A percentile compares a stretch with the other conserved stretches of the same genome.
Evolutionary conservation across 2,329 filamentous ascomycete genomes (phyloP).

Genomic region (Pseudogymnoascus sp.): DNA sequence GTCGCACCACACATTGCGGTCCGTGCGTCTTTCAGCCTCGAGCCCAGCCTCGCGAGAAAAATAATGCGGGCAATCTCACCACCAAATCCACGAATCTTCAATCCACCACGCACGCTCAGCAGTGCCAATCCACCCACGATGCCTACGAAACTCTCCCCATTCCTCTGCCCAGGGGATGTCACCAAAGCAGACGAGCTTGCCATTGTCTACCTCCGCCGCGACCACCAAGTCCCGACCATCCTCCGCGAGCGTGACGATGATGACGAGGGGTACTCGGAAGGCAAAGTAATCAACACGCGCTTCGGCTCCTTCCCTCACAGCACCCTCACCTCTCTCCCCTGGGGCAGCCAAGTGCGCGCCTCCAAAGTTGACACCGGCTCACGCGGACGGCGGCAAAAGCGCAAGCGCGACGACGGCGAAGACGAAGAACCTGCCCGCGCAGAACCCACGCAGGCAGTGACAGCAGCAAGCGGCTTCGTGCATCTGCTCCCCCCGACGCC

Average conservation of each 20-base stretch:
- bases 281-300: slow-evolving; percentile 78
- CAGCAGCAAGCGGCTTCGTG: slow-evolving; percentile 61
- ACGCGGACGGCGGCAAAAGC: slow-evolving; percentile 58
- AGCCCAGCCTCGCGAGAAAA: slow-evolving; percentile 8
- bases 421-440: slow-evolving; percentile 27
- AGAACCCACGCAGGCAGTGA: slow-evolving; percentile 40
- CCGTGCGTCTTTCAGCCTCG: not conserved
- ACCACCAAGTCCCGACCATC: slow-evolving; percentile 71
- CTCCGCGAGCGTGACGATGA: slow-evolving; percentile 54
- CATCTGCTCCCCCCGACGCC: slow-evolving; percentile 73
- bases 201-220: slow-evolving; percentile 80
- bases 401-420: slow-evolving; percentile 31
- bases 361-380: slow-evolving; percentile 87
- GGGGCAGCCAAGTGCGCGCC: slow-evolving; percentile 87
- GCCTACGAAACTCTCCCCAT: slow-evolving; percentile 52
- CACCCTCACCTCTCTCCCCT: slow-evolving; percentile 68
- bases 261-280: slow-evolving; percentile 65
- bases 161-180: slow-evolving; percentile 60
- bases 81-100: not conserved
- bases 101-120: not conserved
- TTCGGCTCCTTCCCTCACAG: slow-evolving; percentile 86
- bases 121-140: slow-evolving; percentile 15
- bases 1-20: not conserved
- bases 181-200: slow-evolving; percentile 62
- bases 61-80: slow-evolving; percentile 5